A percentile compares a stretch with the other conserved stretches of the same genome.
Evolutionary conservation across 306 rosid genomes (phyloP).

Genomic region (Lathyrus sativus): DNA sequence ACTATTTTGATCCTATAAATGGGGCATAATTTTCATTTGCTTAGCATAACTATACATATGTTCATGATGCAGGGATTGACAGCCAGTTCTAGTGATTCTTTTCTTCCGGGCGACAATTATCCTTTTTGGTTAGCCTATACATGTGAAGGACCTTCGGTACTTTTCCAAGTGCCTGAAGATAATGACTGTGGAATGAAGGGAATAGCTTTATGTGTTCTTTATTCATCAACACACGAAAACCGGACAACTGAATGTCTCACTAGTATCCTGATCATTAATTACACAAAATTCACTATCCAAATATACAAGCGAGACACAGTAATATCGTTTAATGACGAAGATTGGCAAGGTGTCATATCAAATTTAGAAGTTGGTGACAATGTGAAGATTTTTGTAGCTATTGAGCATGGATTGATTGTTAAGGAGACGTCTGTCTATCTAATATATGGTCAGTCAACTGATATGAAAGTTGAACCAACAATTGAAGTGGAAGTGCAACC

Average conservation of each 20-base stretch:
- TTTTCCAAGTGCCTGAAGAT: constrained; percentile 20
- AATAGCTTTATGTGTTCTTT: constrained; percentile 23
- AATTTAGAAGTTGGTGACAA: constrained; percentile 13
- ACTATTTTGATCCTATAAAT: too few relatives aligned
- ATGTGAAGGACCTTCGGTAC: constrained; percentile 1
- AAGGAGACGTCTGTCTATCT: constrained; percentile 15
- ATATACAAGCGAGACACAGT: constrained; percentile 22
- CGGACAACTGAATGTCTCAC: neutral
- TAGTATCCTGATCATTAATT: constrained; percentile 17
- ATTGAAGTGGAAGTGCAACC: neutral
- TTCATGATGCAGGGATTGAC: constrained; percentile 13
- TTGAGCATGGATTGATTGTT: neutral
- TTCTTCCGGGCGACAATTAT: constrained; percentile 29
- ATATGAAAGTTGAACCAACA: neutral
- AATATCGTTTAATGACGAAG: constrained; percentile 27
- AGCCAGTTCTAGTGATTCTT: neutral
- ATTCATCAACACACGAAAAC: constrained; percentile 6
- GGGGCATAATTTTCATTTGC: fast-evolving
- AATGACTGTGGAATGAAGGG: neutral
- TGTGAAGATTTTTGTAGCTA: constrained; percentile 20
- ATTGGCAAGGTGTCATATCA: constrained; percentile 15
- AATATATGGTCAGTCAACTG: neutral
- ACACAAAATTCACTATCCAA: constrained; percentile 24
- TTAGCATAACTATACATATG: neutral
- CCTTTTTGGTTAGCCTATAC: constrained; percentile 31